Conservation (phyloP, 768 basidiomycete species). For the Pholiota microspora region DNA sequence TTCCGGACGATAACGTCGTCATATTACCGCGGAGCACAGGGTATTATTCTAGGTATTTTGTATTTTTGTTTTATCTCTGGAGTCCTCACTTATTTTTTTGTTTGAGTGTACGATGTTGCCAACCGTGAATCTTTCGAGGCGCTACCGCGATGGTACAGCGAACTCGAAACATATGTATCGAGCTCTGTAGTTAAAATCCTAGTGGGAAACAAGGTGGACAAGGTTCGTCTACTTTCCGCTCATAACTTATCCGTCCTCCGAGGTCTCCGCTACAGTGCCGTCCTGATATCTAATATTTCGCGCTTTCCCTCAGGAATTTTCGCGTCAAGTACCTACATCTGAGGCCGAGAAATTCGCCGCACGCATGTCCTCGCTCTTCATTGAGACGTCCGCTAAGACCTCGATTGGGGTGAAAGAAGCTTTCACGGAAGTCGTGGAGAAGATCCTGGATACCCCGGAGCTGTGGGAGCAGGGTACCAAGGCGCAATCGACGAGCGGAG, state of each 20-base stretch:
- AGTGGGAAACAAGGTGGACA: constrained; percentile 94
- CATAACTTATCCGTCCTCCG: neutral
- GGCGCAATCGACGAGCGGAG: constrained; percentile 34
- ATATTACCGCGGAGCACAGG: constrained; percentile 90
- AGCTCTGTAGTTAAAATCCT: constrained; percentile 89
- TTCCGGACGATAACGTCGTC: constrained; percentile 94
- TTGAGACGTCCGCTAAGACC: constrained; percentile 94
- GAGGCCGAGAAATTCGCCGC: constrained; percentile 82
- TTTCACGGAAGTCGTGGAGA: constrained; percentile 69
- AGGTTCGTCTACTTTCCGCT: constrained; percentile 31
- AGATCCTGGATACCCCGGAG: constrained; percentile 81
- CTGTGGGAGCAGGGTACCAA: constrained; percentile 56
- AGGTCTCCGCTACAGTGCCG: too few relatives aligned
- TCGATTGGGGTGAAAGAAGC: constrained; percentile 78
- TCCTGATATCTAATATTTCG: neutral
- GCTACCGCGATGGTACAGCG: constrained; percentile 88
- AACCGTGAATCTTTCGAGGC: constrained; percentile 92
- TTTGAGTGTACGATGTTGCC: constrained; percentile 89
- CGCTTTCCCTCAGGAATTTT: constrained; percentile 67
- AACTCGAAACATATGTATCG: constrained; percentile 91
- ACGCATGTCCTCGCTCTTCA: constrained; percentile 80
- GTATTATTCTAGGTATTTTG: constrained; percentile 66
- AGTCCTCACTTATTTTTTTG: neutral
- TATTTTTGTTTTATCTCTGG: neutral
- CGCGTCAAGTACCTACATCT: constrained; percentile 76